Evolutionary conservation across 2,329 filamentous ascomycete species (phyloP), one percentile per base, ranked within the genome.

Genomic region (Fusarium equiseti): DNA sequence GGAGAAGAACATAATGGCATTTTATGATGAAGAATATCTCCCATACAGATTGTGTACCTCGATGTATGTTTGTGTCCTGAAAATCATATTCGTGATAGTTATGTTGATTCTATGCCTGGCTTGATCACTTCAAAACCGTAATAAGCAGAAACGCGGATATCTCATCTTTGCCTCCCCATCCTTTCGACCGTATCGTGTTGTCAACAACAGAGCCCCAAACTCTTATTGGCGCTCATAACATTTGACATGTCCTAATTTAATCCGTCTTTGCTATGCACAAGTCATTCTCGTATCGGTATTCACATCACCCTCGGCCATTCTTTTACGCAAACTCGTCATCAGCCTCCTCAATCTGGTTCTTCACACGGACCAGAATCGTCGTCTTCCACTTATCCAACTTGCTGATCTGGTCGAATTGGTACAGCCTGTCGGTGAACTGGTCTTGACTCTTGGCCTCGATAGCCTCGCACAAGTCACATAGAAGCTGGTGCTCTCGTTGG

Each of bases 331-430:
- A 82, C 75, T 83, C 82, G 56, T 83, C 81, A 54, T 82, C 80
- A 20, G 79, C 78, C 68, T 81, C 84, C 82, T 95, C 91, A 75
- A 97, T 97, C 57, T 86, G 86, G 76, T 91, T 90, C 90, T 98
- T 98, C 76, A 98, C 87, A 74, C 90, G 88, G 77, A 97, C 83
- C 69, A 97, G 81, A 62, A 97, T 84, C 32, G 91, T 93, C 53
- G 93, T 97, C 91, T 98, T 97, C 95, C 95, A 98, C 84, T 95
- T 96, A 79, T 98, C 95, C 77, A 98, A 83, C 85, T 96, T 96
- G 83, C 91, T 96, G 83, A 97, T 86, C 83, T 97, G 93, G 80
- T 98, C 94, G 78, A 89, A 98, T 79, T 95, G 90, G 85, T 92
- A 97, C 70, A 96, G 82, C 80, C 95, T 94, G 77, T 97, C 93